Evolutionary conservation across 192 early-diverging fungal species (phyloP).

Genomic region (Rhizoclosmatium sp.): DNA sequence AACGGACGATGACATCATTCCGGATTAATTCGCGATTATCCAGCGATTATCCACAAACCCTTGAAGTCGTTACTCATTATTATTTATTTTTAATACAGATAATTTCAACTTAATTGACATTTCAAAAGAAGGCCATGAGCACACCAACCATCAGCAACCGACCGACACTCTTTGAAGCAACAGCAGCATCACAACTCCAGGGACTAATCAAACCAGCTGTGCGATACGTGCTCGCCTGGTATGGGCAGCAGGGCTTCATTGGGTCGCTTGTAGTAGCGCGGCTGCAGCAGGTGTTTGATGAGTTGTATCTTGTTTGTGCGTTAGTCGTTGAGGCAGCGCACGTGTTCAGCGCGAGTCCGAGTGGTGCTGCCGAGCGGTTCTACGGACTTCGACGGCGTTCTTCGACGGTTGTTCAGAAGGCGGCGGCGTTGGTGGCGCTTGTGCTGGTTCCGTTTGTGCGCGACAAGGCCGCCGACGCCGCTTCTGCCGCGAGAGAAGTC

Average conservation of each 20-base stretch:
- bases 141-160: background rate
- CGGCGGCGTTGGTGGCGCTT: no score
- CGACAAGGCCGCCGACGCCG: background rate
- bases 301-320: conserved; percentile 81
- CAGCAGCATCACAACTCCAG: conserved; percentile 83
- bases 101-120: no score
- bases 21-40: no score
- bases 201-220: conserved; percentile 87
- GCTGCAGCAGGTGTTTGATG: conserved; percentile 63
- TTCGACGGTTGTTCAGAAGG: no score
- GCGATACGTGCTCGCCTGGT: conserved; percentile 82
- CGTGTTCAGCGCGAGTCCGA: conserved; percentile 39
- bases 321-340: conserved; percentile 49
- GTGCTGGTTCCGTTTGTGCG: background rate
- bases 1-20: no score
- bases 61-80: no score
- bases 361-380: conserved; percentile 91
- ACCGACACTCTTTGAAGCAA: conserved; percentile 91
- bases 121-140: no score
- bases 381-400: conserved; percentile 85
- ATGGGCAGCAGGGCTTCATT: conserved; percentile 77
- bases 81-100: no score
- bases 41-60: no score
- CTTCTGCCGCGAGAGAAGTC: background rate
- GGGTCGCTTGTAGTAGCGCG: conserved; percentile 70